Percentiles rank a stretch among this genome's conserved stretches.
Evolutionary conservation across 805 yeast genomes (phyloP).

Genomic region (Wickerhamomyces sydowiorum): DNA sequence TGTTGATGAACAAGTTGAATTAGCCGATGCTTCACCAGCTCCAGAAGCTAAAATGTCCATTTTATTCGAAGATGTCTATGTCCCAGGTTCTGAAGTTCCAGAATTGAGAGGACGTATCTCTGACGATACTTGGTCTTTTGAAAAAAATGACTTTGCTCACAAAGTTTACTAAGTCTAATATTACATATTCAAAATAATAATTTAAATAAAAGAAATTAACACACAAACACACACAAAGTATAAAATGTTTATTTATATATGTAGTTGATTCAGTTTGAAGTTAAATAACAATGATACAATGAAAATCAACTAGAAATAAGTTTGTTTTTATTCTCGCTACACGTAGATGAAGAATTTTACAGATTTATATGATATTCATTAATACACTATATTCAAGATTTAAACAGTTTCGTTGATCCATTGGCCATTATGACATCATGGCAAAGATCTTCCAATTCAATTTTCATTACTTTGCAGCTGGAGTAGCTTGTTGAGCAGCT

Average conservation of each 20-base stretch:
- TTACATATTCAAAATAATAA: background rate
- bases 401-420: no score
- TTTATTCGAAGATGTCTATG: constrained; percentile 94
- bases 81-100: constrained; percentile 89
- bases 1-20: constrained; percentile 91
- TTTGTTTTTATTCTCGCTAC: no score
- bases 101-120: constrained; percentile 94
- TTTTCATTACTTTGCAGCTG: background rate
- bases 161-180: constrained; percentile 21
- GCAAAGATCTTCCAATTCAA: background rate
- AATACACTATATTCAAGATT: background rate
- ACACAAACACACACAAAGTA: background rate
- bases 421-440: no score
- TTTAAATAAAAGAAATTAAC: background rate
- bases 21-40: constrained; percentile 89
- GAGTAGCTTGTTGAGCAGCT: background rate
- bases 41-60: constrained; percentile 95
- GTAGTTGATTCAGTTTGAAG: no score
- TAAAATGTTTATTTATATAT: background rate
- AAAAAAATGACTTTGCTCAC: constrained; percentile 37
- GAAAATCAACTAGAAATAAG: no score
- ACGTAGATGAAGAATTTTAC: no score
- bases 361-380: no score
- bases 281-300: no score
- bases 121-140: constrained; percentile 88